Conservation (phyloP, 2,329 filamentous ascomycete genomes). For the Teratosphaeria pseudoeucalypti region DNA sequence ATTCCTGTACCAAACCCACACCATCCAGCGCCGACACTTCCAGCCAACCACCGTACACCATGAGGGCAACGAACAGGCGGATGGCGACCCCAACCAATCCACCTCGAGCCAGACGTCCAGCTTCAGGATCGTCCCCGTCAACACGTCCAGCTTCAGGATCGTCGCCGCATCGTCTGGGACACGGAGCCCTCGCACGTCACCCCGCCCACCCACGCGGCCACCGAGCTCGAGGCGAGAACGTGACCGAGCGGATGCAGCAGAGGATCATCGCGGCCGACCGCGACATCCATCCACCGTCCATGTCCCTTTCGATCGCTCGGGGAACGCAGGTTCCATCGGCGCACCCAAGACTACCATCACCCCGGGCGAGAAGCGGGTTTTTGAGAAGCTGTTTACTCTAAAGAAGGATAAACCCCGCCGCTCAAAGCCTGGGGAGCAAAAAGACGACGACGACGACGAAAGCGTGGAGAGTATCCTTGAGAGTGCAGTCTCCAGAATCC, state of each 20-base stretch:
- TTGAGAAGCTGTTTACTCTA: constrained; percentile 9
- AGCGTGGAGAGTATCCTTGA: constrained; percentile 3
- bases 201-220: no score
- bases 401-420: background rate
- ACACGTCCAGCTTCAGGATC: no score
- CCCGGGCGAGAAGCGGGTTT: constrained; percentile 8
- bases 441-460: background rate
- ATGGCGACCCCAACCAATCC: background rate
- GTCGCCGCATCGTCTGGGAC: no score
- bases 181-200: no score
- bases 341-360: constrained; percentile 9
- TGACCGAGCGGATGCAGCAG: background rate
- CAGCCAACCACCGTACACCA: background rate
- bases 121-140: no score
- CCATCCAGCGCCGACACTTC: constrained; percentile 12
- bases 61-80: background rate
- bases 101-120: no score
- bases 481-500: background rate
- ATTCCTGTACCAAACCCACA: constrained; percentile 22
- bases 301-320: constrained; percentile 5
- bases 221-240: no score
- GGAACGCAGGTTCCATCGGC: background rate
- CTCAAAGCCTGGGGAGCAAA: no score
- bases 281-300: background rate
- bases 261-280: background rate